A percentile compares a stretch with the other conserved stretches of the same genome.
These are phyloP conservation scores for Adiantum capillusveneris DNA, from an alignment of 75 land plant genomes.

Conservation along the genomic window DNA sequence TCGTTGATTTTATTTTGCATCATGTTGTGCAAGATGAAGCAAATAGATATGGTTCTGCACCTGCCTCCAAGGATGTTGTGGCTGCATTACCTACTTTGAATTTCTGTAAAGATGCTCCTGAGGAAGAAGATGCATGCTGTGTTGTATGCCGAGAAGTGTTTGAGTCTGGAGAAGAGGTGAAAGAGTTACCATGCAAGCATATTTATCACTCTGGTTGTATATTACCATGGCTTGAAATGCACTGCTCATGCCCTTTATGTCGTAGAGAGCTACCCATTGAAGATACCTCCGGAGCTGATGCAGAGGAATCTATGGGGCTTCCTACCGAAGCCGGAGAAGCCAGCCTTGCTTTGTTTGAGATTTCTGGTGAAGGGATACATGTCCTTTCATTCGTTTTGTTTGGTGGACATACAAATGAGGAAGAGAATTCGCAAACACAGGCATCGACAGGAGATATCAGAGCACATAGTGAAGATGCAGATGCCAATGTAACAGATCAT, in stretches of 20 bases:
- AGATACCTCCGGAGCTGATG: not conserved
- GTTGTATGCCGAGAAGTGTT: conserved; percentile 54
- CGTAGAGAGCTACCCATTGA: conserved; percentile 34
- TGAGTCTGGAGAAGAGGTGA: conserved; percentile 39
- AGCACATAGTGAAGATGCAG: too few relatives aligned
- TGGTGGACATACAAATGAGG: not conserved
- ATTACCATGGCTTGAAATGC: conserved; percentile 45
- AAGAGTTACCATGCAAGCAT: conserved; percentile 62
- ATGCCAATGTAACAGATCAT: too few relatives aligned
- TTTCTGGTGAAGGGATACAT: conserved; percentile 3
- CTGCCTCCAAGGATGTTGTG: conserved; percentile 55
- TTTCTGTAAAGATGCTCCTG: not conserved
- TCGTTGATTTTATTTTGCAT: not conserved
- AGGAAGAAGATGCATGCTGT: conserved; percentile 15
- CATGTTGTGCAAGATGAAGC: conserved; percentile 32
- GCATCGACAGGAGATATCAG: too few relatives aligned
- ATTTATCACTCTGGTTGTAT: conserved; percentile 46
- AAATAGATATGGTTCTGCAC: conserved; percentile 63
- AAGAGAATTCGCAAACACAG: too few relatives aligned
- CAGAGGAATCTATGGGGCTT: not conserved
- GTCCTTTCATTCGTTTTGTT: not conserved
- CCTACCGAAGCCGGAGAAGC: not conserved
- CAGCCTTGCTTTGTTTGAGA: not conserved
- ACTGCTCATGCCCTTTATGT: conserved; percentile 56
- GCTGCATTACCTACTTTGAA: conserved; percentile 70